phyloP scores from a whole-genome alignment of 108 stramenopile genomes.

The Skeletonema tropicum region DNA sequence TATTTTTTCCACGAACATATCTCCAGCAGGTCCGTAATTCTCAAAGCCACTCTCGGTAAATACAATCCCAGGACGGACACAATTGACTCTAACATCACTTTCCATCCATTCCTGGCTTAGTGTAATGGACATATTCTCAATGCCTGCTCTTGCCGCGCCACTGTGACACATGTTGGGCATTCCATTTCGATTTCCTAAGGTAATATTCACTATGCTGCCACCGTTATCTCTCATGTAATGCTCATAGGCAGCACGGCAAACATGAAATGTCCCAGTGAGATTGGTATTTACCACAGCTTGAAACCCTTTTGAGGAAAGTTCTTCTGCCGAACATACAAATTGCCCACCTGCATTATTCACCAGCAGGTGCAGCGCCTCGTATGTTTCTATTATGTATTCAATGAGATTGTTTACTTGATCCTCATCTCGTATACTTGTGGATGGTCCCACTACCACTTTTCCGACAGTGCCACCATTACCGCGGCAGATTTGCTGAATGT shows the following conservation, averaged over 20 bases:
- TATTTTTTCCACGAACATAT: constrained; percentile 66
- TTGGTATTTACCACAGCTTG: constrained; percentile 83
- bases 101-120: constrained; percentile 89
- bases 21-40: constrained; percentile 80
- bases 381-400: constrained; percentile 53
- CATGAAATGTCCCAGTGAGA: constrained; percentile 79
- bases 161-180: constrained; percentile 86
- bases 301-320: constrained; percentile 72
- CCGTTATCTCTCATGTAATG: constrained; percentile 85
- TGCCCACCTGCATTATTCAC: constrained; percentile 91
- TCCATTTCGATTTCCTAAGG: constrained; percentile 86
- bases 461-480: constrained; percentile 16
- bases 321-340: constrained; percentile 72
- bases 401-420: constrained; percentile 66
- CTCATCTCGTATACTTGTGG: constrained; percentile 77
- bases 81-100: constrained; percentile 79
- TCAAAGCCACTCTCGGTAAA: constrained; percentile 83
- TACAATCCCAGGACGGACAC: constrained; percentile 87
- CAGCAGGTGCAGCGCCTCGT: constrained; percentile 67
- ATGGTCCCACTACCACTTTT: constrained; percentile 65
- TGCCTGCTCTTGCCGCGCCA: constrained; percentile 80
- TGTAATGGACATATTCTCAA: constrained; percentile 89
- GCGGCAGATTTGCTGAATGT: constrained; percentile 14
- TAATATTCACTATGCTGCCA: constrained; percentile 85
- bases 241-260: constrained; percentile 75